Percentiles rank a stretch among this genome's conserved stretches.
Conservation (phyloP, 352 stramenopile genomes). For the Phytopythium oedochilum region DNA sequence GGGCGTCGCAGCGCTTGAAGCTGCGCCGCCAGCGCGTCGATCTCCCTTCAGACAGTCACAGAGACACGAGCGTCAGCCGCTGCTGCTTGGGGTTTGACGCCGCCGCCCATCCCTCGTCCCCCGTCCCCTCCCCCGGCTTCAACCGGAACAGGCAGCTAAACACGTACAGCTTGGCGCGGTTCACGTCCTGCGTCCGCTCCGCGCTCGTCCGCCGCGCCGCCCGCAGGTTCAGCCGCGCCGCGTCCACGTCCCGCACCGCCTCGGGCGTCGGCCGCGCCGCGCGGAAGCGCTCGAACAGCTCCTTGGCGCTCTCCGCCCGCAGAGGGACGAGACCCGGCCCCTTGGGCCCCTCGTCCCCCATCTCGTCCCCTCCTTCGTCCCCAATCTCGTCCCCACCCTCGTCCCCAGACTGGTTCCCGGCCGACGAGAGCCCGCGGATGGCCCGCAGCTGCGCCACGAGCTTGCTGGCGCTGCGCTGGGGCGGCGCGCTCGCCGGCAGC, state of each 20-base stretch:
- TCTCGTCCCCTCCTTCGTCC: too few species aligned
- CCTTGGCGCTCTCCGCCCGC: conserved; percentile 30
- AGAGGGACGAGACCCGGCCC: neutral
- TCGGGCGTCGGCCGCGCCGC: conserved; percentile 26
- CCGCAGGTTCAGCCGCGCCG: conserved; percentile 56
- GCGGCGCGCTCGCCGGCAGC: neutral
- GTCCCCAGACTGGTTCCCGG: conserved; percentile 3
- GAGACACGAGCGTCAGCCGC: neutral
- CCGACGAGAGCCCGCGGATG: conserved; percentile 20
- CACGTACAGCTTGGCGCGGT: conserved; percentile 57
- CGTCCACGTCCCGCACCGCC: conserved; percentile 46
- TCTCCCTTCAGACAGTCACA: conserved; percentile 22
- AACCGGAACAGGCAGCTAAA: too few species aligned
- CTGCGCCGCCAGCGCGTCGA: conserved; percentile 34
- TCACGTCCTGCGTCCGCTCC: conserved; percentile 38
- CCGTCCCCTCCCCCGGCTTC: too few species aligned
- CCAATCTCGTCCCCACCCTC: neutral
- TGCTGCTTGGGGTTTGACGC: too few species aligned
- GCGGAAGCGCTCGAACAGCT: conserved; percentile 54
- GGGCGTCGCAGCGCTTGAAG: conserved; percentile 27
- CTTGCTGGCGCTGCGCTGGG: conserved; percentile 23
- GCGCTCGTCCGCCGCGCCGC: conserved; percentile 29
- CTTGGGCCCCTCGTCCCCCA: too few species aligned
- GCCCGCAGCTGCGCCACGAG: conserved; percentile 52
- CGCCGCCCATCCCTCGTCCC: too few species aligned